These are phyloP conservation scores for Teunomyces stri DNA, from an alignment of 805 yeast genomes.

Conservation along the genomic window DNA sequence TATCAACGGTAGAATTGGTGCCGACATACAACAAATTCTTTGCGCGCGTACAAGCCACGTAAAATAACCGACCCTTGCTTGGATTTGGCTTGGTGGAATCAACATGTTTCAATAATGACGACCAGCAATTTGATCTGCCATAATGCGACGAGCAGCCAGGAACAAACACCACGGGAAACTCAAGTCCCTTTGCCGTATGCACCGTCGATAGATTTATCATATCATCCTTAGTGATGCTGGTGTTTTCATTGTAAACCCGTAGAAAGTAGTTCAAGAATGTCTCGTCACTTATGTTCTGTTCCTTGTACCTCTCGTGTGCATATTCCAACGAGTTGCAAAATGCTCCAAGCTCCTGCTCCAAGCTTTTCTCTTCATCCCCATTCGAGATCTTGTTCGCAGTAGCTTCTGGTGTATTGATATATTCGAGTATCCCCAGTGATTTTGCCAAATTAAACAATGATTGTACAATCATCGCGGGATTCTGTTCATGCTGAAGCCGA, in stretches of 20 bases:
- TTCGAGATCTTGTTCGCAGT: neutral
- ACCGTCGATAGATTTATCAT: conserved; percentile 61
- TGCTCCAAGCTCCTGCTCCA: conserved; percentile 14
- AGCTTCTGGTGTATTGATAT: conserved; percentile 16
- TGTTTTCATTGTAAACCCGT: conserved; percentile 38
- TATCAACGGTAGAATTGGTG: neutral
- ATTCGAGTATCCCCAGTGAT: conserved; percentile 30
- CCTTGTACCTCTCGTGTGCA: conserved; percentile 13
- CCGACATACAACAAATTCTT: conserved; percentile 42
- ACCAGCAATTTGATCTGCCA: conserved; percentile 1
- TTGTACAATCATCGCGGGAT: conserved; percentile 37
- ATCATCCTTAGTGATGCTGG: conserved; percentile 21
- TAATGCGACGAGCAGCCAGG: conserved; percentile 10
- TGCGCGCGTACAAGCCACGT: conserved; percentile 71
- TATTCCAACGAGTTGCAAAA: conserved; percentile 21
- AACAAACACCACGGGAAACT: conserved; percentile 67
- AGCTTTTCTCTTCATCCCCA: conserved; percentile 5
- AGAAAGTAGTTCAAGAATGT: conserved; percentile 40
- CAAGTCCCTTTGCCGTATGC: conserved; percentile 73
- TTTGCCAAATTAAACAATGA: conserved; percentile 30
- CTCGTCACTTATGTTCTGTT: conserved; percentile 6
- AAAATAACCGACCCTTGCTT: conserved; percentile 45
- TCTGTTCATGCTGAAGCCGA: conserved; percentile 18
- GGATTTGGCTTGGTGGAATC: conserved; percentile 4
- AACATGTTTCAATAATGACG: neutral